Base-by-base conservation (phyloP, 805 yeast species). In the Metschnikowia chrysomelidarum region DNA sequence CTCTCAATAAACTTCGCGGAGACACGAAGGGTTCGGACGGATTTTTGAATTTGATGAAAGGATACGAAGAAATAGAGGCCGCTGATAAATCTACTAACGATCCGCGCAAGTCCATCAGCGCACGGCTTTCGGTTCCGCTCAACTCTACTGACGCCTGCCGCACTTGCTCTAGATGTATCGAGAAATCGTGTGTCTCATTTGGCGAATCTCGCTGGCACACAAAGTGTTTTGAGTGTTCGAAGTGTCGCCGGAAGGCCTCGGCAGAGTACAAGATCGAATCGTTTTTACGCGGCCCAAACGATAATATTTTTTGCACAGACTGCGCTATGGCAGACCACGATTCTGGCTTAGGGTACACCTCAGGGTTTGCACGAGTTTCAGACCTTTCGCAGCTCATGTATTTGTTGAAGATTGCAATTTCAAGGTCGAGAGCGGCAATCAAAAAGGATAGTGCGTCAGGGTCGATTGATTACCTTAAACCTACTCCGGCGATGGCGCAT, bases 361-460 rank as follows among this genome's bases (percentile, higher is more conserved):
- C 43, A 1, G 88, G 83, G 0, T 80, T 87, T 53, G 71, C 65
- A 30, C 50, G 60, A n/a, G 80, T 88, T 1, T 72, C 87, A 4
- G 80, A 79, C 40, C 71, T 87, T 30, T 60, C 76, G 13, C 98
- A 93, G 59, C 72, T 88, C 52, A 69, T 81, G 13, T 87, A 79
- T 54, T 62, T 93, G 29, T 64, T 89, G 46, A 82, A 85, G 50
- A 87, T 93, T 43, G 98, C 98, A 0, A 67, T 89, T 30, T 76
- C 83, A 3, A 70, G 96, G 38, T 83, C 83, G 24, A 78, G 64
- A 51, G 71, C 76, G 13, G 84, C 80, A 0, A 78, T 82, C 76
- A 53, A 43, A 33, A 55, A 41, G 23, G 48, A 46, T 12, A 24
- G 17, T 5, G 37, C 30, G 5, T n/a, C 27, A 7, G 34, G 36